Evolutionary conservation across 768 basidiomycete species (phyloP), one percentile per base, ranked within the genome.

Genomic region (Dioszegia crocea): DNA sequence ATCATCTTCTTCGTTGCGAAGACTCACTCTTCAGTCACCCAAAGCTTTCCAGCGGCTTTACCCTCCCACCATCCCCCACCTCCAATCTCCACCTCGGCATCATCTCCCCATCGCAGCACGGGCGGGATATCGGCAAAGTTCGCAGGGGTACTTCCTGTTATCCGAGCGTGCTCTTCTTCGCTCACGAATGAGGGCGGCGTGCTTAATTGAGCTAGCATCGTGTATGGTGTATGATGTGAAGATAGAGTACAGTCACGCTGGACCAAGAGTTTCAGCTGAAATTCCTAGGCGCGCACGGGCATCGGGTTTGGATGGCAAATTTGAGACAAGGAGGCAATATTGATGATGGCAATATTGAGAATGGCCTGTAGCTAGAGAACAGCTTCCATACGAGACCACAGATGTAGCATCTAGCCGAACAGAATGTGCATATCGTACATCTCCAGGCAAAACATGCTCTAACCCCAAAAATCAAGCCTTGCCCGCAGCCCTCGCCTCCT

Each of bases 111-210:
- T 65, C 84, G 83, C 53, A 94, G 79, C 56, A 92, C 80, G 1
- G 93, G 86, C 1, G 88, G 90, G 57, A 98, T 92, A 66, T 88
- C 86, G 60, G 77, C 80, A 78, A 97, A 96, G 0, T 89, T 89
- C 1, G 81, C 70, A 1, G 94, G 94, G 0, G 94, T 97, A 0
- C 87, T 86, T n/a, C 82, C 83, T 5, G 86, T 81, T 31, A 91
- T 71, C 2, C 77, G 72, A 29, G 79, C 78, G 78, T 91, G 87
- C 65, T 91, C 86, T 50, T 90, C 88, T 9, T 80, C 77, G 1
- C 85, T 79, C 38, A 85, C 78, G 33, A 48, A 48, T 12, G 43
- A 14, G 14, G 63, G 63, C 3, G 52, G 38, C 9, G 30, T 16
- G 14, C 14, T 48, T 6, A 56, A 36, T 9, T 39, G 59, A 19